Evolutionary conservation across 257 asterid species (phyloP), one percentile per base, ranked within the genome.

Genomic region (Primulina tabacum): DNA sequence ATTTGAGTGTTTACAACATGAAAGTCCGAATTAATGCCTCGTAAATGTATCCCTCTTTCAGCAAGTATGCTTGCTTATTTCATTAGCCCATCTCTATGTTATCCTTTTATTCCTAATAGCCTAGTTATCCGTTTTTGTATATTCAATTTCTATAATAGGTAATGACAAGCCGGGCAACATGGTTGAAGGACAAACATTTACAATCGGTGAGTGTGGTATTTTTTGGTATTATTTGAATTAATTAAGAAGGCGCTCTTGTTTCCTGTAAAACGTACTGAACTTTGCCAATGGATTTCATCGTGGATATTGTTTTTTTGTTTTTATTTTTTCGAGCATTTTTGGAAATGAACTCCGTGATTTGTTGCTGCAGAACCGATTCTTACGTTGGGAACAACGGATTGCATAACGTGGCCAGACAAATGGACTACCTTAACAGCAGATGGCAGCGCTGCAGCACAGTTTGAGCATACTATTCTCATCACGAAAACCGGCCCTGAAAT

Each of bases 111-210:
- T 65, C 35, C 47, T 64, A 16, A 60, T 37, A 26, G 60, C 34
- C 43, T 47, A 21, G 60, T 20, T 62, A 17, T 30, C 32, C 57
- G 37, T 67, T 65, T 29, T 38, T 24, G 8, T 47, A 32, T 62
- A 14, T 55, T 66, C 12, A 57, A 47, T 72, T 70, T 78, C 43
- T 79, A 74, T 69, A 77, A 69, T 82, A 93, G 97, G 96, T 58
- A 91, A 93, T 30, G 92, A 89, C 77, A 78, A 76, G 76, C 37
- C 87, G 8, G 99, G 96, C 40, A 82, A 73, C 77, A 93, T 93
- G 99, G 94, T 93, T 72, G 97, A 90, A 83, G 97, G 97, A 65
- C 95, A 93, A 82, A 93, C 97, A 50, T 93, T 93, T 76, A 93
- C 99, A 58, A 93, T 93, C 34, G 99, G 97, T 93, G 69, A 82